These are phyloP conservation scores for Globisporangium okanoganense DNA, from an alignment of 352 stramenopile genomes.

Conservation along the genomic window DNA sequence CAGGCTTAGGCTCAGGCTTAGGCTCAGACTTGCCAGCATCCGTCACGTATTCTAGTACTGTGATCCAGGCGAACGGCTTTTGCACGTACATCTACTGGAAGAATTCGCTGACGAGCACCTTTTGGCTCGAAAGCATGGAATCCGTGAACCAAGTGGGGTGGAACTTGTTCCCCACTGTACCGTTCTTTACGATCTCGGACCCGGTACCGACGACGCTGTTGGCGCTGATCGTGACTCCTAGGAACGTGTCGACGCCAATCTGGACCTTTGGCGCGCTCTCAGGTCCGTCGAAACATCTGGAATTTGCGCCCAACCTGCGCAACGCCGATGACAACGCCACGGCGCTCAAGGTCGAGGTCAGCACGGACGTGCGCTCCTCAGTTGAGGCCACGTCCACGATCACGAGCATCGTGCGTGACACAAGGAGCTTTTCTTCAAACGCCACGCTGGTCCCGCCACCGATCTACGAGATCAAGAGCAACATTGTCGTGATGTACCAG, in stretches of 20 bases:
- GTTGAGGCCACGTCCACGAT: slow-evolving; percentile 42
- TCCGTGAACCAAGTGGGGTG: slow-evolving; percentile 36
- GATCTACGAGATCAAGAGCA: slow-evolving; percentile 31
- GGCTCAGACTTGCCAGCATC: slow-evolving; percentile 17
- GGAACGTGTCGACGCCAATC: slow-evolving; percentile 27
- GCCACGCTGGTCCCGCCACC: not conserved
- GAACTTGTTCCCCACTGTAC: slow-evolving; percentile 31
- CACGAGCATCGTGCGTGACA: slow-evolving; percentile 48
- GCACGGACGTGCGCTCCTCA: slow-evolving; percentile 32
- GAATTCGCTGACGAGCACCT: slow-evolving; percentile 15
- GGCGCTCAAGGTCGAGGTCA: slow-evolving; percentile 45
- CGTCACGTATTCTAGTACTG: slow-evolving; percentile 16
- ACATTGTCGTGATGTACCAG: slow-evolving; percentile 47
- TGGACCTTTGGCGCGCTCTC: slow-evolving; percentile 36
- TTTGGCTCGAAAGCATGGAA: slow-evolving; percentile 55
- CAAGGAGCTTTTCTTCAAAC: not conserved
- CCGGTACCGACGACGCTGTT: slow-evolving; percentile 16
- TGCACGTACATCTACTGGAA: slow-evolving; percentile 7
- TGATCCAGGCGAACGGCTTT: slow-evolving; percentile 11
- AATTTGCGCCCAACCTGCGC: slow-evolving; percentile 44
- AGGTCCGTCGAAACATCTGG: slow-evolving; percentile 18
- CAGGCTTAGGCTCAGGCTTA: not conserved
- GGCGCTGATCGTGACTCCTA: slow-evolving; percentile 22
- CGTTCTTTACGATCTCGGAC: slow-evolving; percentile 26
- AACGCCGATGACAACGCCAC: slow-evolving; percentile 42